phyloP scores from a whole-genome alignment of 2,329 filamentous ascomycete genomes.

The Penicillium sp. region DNA sequence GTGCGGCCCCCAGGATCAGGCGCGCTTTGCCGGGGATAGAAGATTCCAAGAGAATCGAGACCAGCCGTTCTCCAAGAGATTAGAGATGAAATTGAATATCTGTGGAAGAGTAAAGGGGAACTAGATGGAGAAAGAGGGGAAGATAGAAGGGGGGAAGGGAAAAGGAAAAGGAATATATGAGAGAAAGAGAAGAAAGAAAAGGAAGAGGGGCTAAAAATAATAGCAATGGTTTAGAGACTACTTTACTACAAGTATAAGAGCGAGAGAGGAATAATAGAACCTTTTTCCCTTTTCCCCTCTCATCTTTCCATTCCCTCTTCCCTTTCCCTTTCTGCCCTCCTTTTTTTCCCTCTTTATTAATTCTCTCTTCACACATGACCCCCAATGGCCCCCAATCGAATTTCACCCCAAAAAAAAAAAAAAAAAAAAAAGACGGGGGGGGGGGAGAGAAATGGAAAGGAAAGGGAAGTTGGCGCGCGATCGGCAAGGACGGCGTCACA shows the following conservation, averaged over 20 bases:
- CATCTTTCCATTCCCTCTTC: neutral
- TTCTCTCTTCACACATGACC: neutral
- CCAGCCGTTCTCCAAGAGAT: neutral
- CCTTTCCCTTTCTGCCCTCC: neutral
- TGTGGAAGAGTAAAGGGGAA: neutral
- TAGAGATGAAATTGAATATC: neutral
- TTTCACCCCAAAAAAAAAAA: neutral
- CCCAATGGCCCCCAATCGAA: neutral
- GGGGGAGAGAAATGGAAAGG: constrained; percentile 3
- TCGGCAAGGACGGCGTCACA: constrained; percentile 36
- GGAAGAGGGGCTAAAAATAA: constrained; percentile 10
- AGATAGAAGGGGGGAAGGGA: neutral
- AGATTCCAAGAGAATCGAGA: neutral
- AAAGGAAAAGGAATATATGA: neutral
- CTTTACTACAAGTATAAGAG: neutral
- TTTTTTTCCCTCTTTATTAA: neutral
- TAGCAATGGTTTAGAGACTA: neutral
- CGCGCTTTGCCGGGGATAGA: neutral
- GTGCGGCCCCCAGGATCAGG: neutral
- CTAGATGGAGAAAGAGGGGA: neutral
- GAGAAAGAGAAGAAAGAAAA: constrained; percentile 13
- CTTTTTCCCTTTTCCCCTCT: neutral
- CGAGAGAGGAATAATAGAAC: neutral
- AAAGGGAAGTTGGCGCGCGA: constrained; percentile 37
- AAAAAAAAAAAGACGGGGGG: neutral